Percentiles rank a stretch among this genome's conserved stretches.
phyloP scores from a whole-genome alignment of 495 filamentous ascomycete genomes.

The Penicillium bovifimosum region DNA sequence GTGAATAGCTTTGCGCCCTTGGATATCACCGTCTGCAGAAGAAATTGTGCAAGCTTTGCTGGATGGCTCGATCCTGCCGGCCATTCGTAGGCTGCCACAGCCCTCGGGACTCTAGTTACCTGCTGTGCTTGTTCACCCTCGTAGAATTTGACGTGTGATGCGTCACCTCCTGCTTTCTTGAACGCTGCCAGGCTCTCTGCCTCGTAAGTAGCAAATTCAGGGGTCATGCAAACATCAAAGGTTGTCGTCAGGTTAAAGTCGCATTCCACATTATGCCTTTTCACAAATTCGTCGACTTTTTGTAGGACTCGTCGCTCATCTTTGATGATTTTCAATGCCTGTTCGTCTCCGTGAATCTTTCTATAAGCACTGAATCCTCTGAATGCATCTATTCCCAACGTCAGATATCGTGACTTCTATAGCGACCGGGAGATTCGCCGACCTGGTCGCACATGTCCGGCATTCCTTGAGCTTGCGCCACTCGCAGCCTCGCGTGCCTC shows the following conservation, averaged over 20 bases:
- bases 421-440: background rate
- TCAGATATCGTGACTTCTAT: background rate
- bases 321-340: constrained; percentile 26
- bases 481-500: constrained; percentile 30
- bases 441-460: constrained; percentile 32
- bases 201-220: constrained; percentile 25
- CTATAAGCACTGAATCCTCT: constrained; percentile 29
- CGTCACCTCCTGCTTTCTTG: constrained; percentile 22
- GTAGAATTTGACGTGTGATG: constrained; percentile 22
- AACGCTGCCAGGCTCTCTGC: constrained; percentile 24
- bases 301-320: constrained; percentile 26
- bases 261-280: constrained; percentile 23
- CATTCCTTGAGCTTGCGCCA: constrained; percentile 30
- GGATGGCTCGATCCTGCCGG: constrained; percentile 30
- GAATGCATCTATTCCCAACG: constrained; percentile 22
- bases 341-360: constrained; percentile 25
- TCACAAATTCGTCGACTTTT: constrained; percentile 23
- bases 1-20: constrained; percentile 23
- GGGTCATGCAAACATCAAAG: constrained; percentile 31
- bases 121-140: constrained; percentile 18
- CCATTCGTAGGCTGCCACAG: constrained; percentile 32
- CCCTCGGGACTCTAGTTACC: constrained; percentile 19
- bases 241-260: constrained; percentile 29
- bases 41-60: constrained; percentile 28
- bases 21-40: constrained; percentile 18